phyloP scores from a whole-genome alignment of 192 early-diverging fungal species.

The Coemansia nantahalensis region DNA sequence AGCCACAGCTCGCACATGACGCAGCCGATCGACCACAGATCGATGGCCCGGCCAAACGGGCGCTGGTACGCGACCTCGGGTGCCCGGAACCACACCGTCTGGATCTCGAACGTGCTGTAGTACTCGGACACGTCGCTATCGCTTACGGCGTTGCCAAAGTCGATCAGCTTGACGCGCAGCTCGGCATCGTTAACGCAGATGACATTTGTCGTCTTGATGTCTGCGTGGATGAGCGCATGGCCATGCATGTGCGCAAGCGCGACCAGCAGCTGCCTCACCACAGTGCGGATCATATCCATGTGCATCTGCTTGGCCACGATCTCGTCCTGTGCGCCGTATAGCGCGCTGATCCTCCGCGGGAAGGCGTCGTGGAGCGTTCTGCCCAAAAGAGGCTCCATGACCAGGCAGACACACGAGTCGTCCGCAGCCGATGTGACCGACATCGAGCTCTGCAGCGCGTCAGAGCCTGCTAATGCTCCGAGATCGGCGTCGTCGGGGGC shows the following conservation, averaged over 20 bases:
- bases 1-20: constrained; percentile 80
- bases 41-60: constrained; percentile 63
- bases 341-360: constrained; percentile 27
- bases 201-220: constrained; percentile 92
- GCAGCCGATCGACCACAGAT: constrained; percentile 89
- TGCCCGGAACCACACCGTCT: constrained; percentile 96
- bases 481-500: neutral
- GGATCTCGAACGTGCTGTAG: constrained; percentile 69
- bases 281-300: constrained; percentile 70
- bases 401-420: constrained; percentile 29
- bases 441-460: constrained; percentile 10
- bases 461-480: constrained; percentile 7
- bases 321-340: constrained; percentile 34
- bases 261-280: constrained; percentile 77
- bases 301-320: constrained; percentile 37
- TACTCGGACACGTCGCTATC: constrained; percentile 48
- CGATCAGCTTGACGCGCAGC: constrained; percentile 86
- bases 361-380: constrained; percentile 49
- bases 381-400: constrained; percentile 51
- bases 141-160: constrained; percentile 90
- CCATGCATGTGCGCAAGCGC: constrained; percentile 86
- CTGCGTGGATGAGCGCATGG: constrained; percentile 80
- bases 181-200: constrained; percentile 67
- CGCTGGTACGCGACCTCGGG: constrained; percentile 87
- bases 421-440: constrained; percentile 3